These are phyloP conservation scores for Saccharomycopsis capsularis DNA, from an alignment of 805 yeast genomes.

Conservation along the genomic window DNA sequence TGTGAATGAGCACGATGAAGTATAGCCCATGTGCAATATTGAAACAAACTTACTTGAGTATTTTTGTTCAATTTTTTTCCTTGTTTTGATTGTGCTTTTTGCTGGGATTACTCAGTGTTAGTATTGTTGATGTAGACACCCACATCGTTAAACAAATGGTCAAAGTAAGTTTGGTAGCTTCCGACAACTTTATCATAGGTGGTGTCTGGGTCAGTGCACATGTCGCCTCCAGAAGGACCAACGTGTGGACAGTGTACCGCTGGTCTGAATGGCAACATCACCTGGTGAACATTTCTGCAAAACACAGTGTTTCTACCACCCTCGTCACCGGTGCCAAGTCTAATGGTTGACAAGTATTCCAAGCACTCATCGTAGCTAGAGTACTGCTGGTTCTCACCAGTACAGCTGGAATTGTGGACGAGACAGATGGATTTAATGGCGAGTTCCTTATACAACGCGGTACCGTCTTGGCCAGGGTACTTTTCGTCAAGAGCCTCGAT, in stretches of 20 bases:
- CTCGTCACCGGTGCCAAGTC: conserved; percentile 24
- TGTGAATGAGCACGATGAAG: no score
- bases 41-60: no score
- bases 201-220: conserved; percentile 25
- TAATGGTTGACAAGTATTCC: conserved; percentile 14
- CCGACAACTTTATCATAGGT: conserved; percentile 14
- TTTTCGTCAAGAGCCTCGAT: conserved; percentile 8
- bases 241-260: conserved; percentile 26
- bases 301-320: conserved; percentile 27
- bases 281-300: conserved; percentile 26
- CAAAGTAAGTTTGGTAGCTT: conserved; percentile 10
- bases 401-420: conserved; percentile 23
- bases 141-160: no score
- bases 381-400: conserved; percentile 23
- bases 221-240: conserved; percentile 26
- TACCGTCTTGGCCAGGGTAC: not conserved
- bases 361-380: conserved; percentile 20
- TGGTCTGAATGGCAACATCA: conserved; percentile 25
- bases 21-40: no score
- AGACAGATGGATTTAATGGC: conserved; percentile 24
- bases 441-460: conserved; percentile 7
- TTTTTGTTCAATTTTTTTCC: no score
- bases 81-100: no score
- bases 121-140: no score
- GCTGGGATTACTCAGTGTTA: no score